Evolutionary conservation across 2,329 filamentous ascomycete genomes (phyloP), one percentile per base, ranked within the genome.

Genomic region (Nannizzia gypsea): DNA sequence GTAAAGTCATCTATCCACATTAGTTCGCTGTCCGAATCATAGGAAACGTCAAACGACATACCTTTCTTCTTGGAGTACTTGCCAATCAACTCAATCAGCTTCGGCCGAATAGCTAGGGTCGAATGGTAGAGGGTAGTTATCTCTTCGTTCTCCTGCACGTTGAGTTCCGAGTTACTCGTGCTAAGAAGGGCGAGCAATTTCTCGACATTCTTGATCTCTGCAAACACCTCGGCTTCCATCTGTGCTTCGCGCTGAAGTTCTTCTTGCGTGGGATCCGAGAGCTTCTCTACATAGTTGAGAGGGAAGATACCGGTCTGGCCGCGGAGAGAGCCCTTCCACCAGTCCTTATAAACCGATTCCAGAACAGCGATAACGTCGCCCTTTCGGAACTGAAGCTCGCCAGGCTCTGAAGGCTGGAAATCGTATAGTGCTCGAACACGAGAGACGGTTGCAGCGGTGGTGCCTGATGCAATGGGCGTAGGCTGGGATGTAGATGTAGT

Each of bases 51-150:
- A 36, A 9, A 17, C n/a, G 8, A 15, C 44, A 40, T 76, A 92
- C 90, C 91, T 77, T 99, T 99, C 82, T 96, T 97, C 72, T 99
- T 93, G 8, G 93, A 97, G 71, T 99, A 99, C 73, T 97, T 97
- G 63, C 95, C 93, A 71, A 99, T 99, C 56, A 99, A 78, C 76
- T 97, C 95, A 71, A 99, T 97, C 63, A 99, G 78, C 77, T 99
- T 99, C 11, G 93, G 93, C 34, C 93, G 83, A 68, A 99, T 99
- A 2, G 91, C 89, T 64, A 97, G 75, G 0, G 93, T 97, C 64
- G 91, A 90, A 70, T 99, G 91, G 70, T 99, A 99, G 36, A 87
- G 67, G 80, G 81, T 82, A 58, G 90, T 95, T 64, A 99, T 96
- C 76, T 99, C 93, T 72, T 99, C 93, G 65, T 96, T 96, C 67